Percentiles rank a stretch among this genome's conserved stretches.
Evolutionary conservation across 257 asterid species (phyloP).

Genomic region (Scutellaria barbata): DNA sequence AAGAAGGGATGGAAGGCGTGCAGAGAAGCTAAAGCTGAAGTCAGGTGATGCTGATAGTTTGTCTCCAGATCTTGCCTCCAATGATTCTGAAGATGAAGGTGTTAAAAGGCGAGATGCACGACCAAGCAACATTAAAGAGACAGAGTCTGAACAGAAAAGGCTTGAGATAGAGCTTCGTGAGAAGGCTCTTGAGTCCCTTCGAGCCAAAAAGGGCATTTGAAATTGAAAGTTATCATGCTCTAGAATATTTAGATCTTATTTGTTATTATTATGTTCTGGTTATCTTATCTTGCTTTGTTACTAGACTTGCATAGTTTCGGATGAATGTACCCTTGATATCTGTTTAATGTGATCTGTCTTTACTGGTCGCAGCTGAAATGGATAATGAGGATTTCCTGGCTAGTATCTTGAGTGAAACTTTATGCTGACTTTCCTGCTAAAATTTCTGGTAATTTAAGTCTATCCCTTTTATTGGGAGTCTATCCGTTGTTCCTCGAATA

Average conservation of each 20-base stretch:
- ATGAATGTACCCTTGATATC: slow-evolving; percentile 55
- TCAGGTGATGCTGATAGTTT: slow-evolving; percentile 54
- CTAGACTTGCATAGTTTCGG: slow-evolving; percentile 49
- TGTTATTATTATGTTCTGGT: slow-evolving; percentile 39
- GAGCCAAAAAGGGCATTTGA: slow-evolving; percentile 80
- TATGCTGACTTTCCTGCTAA: slow-evolving; percentile 90
- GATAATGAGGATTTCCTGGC: slow-evolving; percentile 89
- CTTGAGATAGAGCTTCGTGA: slow-evolving; percentile 96
- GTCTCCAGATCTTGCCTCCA: slow-evolving; percentile 55
- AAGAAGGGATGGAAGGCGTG: slow-evolving; percentile 65
- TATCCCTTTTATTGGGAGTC: slow-evolving; percentile 58
- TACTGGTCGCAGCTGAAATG: slow-evolving; percentile 89
- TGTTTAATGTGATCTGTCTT: slow-evolving; percentile 77
- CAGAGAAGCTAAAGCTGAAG: slow-evolving; percentile 64
- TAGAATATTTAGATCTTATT: slow-evolving; percentile 40
- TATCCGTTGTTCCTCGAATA: slow-evolving; percentile 42
- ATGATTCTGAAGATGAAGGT: slow-evolving; percentile 62
- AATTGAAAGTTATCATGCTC: slow-evolving; percentile 50
- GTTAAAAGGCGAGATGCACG: slow-evolving; percentile 43
- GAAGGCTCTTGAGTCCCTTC: slow-evolving; percentile 92
- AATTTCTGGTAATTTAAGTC: slow-evolving; percentile 75
- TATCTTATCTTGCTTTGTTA: slow-evolving; percentile 41
- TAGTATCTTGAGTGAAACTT: slow-evolving; percentile 82
- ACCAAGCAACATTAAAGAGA: slow-evolving; percentile 46
- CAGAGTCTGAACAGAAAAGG: slow-evolving; percentile 70